Percentiles rank a stretch among this genome's conserved stretches.
Evolutionary conservation across 164 flowering plant genomes (phyloP).

Genomic region (Stephania japonica): DNA sequence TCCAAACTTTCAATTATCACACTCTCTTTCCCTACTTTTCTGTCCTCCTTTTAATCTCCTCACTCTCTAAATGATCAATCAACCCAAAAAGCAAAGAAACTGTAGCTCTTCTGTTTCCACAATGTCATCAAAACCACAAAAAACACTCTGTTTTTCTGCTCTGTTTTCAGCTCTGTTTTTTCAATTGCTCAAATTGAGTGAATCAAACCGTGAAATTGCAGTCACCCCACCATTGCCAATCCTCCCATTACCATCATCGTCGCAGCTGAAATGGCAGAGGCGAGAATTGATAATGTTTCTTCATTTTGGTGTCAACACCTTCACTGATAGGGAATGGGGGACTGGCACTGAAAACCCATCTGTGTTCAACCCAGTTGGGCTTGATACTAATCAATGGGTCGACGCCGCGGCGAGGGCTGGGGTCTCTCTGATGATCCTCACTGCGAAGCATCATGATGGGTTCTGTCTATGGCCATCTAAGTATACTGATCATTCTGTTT

Average conservation of each 20-base stretch:
- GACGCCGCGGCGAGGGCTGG: conserved; percentile 48
- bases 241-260: conserved; percentile 63
- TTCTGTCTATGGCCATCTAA: conserved; percentile 91
- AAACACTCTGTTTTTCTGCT: conserved; percentile 3
- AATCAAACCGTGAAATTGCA: conserved; percentile 2
- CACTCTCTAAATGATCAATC: no score
- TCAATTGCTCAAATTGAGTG: background rate
- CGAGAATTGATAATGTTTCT: conserved; percentile 81
- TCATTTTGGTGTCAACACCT: conserved; percentile 92
- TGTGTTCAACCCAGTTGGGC: conserved; percentile 56
- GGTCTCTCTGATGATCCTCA: conserved; percentile 58
- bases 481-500: conserved; percentile 77
- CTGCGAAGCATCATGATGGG: conserved; percentile 95
- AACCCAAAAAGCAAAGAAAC: background rate
- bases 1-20: no score
- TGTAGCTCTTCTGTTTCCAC: background rate
- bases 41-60: no score
- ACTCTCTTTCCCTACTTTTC: no score
- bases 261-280: conserved; percentile 90
- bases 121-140: background rate
- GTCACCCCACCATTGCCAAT: conserved; percentile 77
- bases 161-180: conserved; percentile 1
- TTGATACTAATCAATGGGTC: conserved; percentile 71
- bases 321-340: conserved; percentile 91
- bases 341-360: conserved; percentile 69